Conservation (phyloP, 2,329 filamentous ascomycete species). For the Fusarium sp. region DNA sequence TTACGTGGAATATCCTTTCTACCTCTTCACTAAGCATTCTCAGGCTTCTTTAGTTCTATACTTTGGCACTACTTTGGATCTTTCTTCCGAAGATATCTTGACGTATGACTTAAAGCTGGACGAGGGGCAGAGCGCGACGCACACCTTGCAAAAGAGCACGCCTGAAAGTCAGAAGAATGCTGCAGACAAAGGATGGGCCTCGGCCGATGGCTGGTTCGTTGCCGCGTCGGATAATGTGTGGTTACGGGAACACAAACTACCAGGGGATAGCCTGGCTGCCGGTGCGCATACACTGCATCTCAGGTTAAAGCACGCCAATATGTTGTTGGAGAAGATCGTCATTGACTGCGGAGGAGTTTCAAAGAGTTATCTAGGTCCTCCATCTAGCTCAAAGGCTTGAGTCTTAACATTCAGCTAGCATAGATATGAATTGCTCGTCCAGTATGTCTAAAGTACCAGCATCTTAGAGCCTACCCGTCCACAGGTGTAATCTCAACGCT, state of each 20-base stretch:
- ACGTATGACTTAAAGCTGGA: slow-evolving; percentile 30
- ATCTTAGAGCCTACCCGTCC: too few relatives aligned
- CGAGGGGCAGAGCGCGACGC: not conserved
- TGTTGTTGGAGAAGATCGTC: slow-evolving; percentile 44
- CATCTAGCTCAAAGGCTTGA: not conserved
- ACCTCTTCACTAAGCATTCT: slow-evolving; percentile 13
- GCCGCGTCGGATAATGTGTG: slow-evolving; percentile 41
- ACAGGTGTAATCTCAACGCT: too few relatives aligned
- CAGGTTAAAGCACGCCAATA: slow-evolving; percentile 26
- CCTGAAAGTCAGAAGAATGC: slow-evolving; percentile 34
- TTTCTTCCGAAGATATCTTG: slow-evolving; percentile 26
- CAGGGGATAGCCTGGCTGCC: rapidly evolving
- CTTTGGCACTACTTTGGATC: slow-evolving; percentile 37
- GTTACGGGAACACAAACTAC: slow-evolving; percentile 21
- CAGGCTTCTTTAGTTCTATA: slow-evolving; percentile 1
- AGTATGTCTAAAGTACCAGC: too few relatives aligned
- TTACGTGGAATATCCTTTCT: slow-evolving; percentile 30
- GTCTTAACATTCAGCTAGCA: too few relatives aligned
- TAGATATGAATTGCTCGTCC: too few relatives aligned
- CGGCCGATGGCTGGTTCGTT: slow-evolving; percentile 39
- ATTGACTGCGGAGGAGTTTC: slow-evolving; percentile 26
- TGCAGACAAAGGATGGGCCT: slow-evolving; percentile 35
- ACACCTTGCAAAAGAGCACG: slow-evolving; percentile 22
- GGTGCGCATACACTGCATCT: slow-evolving; percentile 21
- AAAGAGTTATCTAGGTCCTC: slow-evolving; percentile 39